Percentiles rank a stretch among this genome's conserved stretches.
Evolutionary conservation across 2,329 filamentous ascomycete species (phyloP).

Genomic region (Cercospora zeina): DNA sequence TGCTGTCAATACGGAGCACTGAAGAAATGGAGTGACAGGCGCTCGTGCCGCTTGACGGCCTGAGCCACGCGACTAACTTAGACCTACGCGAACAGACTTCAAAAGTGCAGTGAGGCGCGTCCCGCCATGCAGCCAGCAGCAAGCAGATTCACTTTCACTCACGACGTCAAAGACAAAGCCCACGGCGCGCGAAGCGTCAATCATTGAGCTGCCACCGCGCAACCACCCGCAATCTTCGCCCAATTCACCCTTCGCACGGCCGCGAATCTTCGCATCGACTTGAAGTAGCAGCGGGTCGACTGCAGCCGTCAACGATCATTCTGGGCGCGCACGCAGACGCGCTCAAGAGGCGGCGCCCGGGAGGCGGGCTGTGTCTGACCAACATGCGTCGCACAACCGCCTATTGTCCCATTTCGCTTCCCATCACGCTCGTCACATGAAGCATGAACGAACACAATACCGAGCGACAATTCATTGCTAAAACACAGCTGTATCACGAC

Average conservation of each 20-base stretch:
- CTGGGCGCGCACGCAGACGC: background rate
- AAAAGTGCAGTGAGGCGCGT: background rate
- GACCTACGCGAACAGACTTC: conserved; percentile 7
- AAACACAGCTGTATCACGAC: conserved; percentile 15
- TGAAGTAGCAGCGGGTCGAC: background rate
- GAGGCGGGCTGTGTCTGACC: background rate
- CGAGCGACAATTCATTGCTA: conserved; percentile 9
- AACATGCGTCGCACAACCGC: conserved; percentile 11
- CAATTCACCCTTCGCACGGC: background rate
- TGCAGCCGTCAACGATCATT: background rate
- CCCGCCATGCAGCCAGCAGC: background rate
- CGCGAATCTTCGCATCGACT: background rate
- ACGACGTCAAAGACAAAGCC: background rate
- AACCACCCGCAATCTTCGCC: background rate
- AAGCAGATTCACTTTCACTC: background rate
- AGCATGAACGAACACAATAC: conserved; percentile 15
- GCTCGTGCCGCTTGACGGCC: background rate
- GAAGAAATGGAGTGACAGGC: too few species aligned
- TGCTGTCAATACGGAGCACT: background rate
- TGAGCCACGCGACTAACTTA: background rate
- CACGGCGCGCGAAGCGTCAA: background rate
- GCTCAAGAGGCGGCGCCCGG: background rate
- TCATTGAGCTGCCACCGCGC: background rate
- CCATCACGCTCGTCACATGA: conserved; percentile 4
- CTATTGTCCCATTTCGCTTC: background rate